Evolutionary conservation across 1,284 basidiomycete species (phyloP).

Genomic region (Leccinum ponderosum): DNA sequence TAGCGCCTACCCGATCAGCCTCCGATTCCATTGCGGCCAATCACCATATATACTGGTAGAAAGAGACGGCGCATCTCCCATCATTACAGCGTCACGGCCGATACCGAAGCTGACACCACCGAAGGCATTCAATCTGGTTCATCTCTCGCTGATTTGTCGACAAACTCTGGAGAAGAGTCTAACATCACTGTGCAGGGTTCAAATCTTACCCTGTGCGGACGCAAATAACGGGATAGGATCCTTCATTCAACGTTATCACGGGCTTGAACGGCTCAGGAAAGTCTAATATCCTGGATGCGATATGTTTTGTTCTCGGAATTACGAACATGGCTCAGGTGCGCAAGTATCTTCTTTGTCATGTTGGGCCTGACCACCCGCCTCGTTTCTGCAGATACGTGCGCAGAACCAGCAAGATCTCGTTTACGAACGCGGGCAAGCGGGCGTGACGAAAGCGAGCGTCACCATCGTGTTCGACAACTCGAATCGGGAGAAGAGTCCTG

Average conservation of each 20-base stretch:
- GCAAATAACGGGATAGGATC: conserved; percentile 92
- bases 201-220: conserved; percentile 97
- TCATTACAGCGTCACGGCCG: too few species aligned
- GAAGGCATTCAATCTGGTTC: too few species aligned
- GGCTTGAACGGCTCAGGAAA: conserved; percentile 95
- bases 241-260: conserved; percentile 97
- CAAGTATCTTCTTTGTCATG: background rate
- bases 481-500: conserved; percentile 85
- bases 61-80: too few species aligned
- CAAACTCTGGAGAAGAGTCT: conserved; percentile 2
- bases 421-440: conserved; percentile 97
- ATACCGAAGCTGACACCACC: too few species aligned
- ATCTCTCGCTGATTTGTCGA: too few species aligned
- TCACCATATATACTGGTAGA: too few species aligned
- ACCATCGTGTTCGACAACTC: conserved; percentile 99
- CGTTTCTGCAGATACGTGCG: conserved; percentile 76
- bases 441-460: conserved; percentile 95
- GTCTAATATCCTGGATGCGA: conserved; percentile 94
- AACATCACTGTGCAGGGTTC: conserved; percentile 59
- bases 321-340: conserved; percentile 87
- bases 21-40: too few species aligned
- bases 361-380: background rate
- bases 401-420: conserved; percentile 97
- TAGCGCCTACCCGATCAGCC: too few species aligned
- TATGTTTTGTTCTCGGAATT: conserved; percentile 96